Conservation (phyloP, 306 rosid species). For the Astragalus membranaceus region DNA sequence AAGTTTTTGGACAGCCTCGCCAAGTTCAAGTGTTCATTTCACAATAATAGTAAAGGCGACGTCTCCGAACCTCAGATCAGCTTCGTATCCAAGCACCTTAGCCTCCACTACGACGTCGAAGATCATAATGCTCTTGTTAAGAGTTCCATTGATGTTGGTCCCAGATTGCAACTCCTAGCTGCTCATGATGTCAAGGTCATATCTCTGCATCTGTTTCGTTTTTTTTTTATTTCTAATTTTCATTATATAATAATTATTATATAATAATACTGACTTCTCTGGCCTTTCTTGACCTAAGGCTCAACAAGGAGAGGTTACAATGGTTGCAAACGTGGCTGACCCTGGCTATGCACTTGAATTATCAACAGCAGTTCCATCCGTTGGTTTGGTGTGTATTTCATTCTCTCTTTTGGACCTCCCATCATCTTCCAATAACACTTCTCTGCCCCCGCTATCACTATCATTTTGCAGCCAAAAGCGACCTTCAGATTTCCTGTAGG, state of each 20-base stretch:
- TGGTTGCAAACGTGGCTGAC: slow-evolving; percentile 52
- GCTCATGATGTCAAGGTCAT: slow-evolving; percentile 62
- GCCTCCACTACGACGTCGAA: slow-evolving; percentile 58
- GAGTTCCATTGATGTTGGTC: slow-evolving; percentile 55
- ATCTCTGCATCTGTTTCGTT: background rate
- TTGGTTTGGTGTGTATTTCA: slow-evolving; percentile 45
- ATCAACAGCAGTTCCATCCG: slow-evolving; percentile 66
- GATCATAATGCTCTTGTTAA: slow-evolving; percentile 58
- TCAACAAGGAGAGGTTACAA: slow-evolving; percentile 64
- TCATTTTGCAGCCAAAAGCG: slow-evolving; percentile 74
- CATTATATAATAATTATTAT: too few species aligned
- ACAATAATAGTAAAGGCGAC: slow-evolving; percentile 48
- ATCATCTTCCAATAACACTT: background rate
- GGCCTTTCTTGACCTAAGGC: slow-evolving; percentile 30
- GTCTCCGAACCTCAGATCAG: slow-evolving; percentile 59
- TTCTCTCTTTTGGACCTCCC: background rate
- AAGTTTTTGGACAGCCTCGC: slow-evolving; percentile 69
- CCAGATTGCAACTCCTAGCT: slow-evolving; percentile 51
- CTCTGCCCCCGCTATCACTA: background rate
- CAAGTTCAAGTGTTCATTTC: slow-evolving; percentile 69
- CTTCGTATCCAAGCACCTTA: slow-evolving; percentile 56
- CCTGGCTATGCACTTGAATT: slow-evolving; percentile 70
- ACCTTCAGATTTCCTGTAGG: slow-evolving; percentile 82
- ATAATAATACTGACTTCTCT: background rate
- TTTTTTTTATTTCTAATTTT: background rate